These are phyloP conservation scores for Candida michaelii DNA, from an alignment of 805 yeast species.

Conservation along the genomic window DNA sequence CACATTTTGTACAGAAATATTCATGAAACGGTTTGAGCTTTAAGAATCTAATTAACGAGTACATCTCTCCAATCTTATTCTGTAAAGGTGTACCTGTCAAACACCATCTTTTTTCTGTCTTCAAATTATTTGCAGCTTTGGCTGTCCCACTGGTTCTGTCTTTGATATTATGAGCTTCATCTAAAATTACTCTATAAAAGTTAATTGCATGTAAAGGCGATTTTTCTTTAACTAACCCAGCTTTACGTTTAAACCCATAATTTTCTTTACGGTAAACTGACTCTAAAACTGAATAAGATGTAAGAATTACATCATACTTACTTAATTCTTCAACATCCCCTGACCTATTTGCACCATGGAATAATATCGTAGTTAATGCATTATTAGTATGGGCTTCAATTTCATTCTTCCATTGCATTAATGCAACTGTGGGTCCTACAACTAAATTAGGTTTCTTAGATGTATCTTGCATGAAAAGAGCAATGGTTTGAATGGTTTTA, in stretches of 20 bases:
- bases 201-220: slow-evolving; percentile 71
- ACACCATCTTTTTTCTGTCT: slow-evolving; percentile 82
- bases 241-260: slow-evolving; percentile 78
- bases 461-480: slow-evolving; percentile 71
- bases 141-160: slow-evolving; percentile 94
- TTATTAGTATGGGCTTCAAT: slow-evolving; percentile 79
- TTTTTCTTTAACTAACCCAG: slow-evolving; percentile 67
- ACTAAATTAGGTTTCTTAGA: slow-evolving; percentile 76
- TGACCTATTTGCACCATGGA: slow-evolving; percentile 83
- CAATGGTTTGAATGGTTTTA: slow-evolving; percentile 94
- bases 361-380: slow-evolving; percentile 63
- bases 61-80: slow-evolving; percentile 94
- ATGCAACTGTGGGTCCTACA: slow-evolving; percentile 97
- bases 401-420: slow-evolving; percentile 97
- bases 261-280: slow-evolving; percentile 79
- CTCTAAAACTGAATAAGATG: slow-evolving; percentile 91
- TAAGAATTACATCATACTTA: slow-evolving; percentile 75
- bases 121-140: slow-evolving; percentile 77
- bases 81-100: slow-evolving; percentile 95
- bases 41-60: slow-evolving; percentile 84
- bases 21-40: slow-evolving; percentile 81
- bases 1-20: slow-evolving; percentile 92
- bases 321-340: slow-evolving; percentile 54
- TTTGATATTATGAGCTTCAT: slow-evolving; percentile 97
- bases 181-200: slow-evolving; percentile 84